Evolutionary conservation across 345 rosid genomes (phyloP).

Genomic region (Populus simonii): DNA sequence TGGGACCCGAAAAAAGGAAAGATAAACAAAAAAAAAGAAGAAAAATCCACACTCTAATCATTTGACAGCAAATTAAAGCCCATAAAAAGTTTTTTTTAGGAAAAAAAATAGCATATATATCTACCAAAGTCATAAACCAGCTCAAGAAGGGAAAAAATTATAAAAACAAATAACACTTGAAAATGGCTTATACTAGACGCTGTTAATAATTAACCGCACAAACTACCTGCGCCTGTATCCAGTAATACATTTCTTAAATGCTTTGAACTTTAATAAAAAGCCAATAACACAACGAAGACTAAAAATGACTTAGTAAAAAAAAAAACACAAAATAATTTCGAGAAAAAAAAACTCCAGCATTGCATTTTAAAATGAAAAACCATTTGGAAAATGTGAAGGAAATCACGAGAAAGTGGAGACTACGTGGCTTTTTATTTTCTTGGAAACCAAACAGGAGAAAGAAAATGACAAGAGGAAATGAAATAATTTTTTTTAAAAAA

Average conservation of each 20-base stretch:
- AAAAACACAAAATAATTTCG: neutral
- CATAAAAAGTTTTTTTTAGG: neutral
- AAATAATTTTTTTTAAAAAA: neutral
- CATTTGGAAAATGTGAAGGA: neutral
- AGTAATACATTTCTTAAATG: neutral
- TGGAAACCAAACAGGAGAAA: conserved; percentile 2
- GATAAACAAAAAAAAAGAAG: neutral
- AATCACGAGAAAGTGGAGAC: neutral
- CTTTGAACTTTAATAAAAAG: neutral
- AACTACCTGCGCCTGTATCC: neutral
- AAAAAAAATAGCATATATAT: neutral
- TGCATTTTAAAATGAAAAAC: neutral
- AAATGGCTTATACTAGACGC: neutral
- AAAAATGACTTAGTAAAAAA: neutral
- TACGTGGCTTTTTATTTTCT: neutral
- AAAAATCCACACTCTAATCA: neutral
- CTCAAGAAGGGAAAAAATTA: neutral
- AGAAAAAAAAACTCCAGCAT: neutral
- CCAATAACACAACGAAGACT: neutral
- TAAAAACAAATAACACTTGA: neutral
- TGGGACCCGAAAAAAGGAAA: neutral
- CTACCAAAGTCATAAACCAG: neutral
- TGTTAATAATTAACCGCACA: neutral
- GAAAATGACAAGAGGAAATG: neutral
- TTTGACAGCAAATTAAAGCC: neutral